Evolutionary conservation across 345 rosid genomes (phyloP).

Genomic region (Salix suchowensis): DNA sequence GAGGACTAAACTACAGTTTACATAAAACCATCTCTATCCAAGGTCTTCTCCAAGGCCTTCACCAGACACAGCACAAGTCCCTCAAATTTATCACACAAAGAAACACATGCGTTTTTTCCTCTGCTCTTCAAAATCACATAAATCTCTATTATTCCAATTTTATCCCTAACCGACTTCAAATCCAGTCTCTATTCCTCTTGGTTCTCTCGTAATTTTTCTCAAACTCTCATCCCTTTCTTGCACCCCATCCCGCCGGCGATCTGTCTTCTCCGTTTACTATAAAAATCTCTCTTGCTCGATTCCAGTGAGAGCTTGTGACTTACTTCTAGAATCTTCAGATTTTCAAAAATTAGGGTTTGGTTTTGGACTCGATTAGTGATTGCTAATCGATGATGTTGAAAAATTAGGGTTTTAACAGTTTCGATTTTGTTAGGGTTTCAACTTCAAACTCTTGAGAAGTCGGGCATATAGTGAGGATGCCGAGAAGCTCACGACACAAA

Average conservation of each 20-base stretch:
- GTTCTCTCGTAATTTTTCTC: conserved; percentile 19
- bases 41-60: not conserved
- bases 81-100: not conserved
- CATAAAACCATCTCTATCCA: not conserved
- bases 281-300: not conserved
- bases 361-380: not conserved
- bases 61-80: not conserved
- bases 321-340: not conserved
- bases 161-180: conserved; percentile 10
- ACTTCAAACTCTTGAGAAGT: conserved; percentile 6
- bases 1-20: not conserved
- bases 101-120: not conserved
- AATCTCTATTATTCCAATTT: conserved; percentile 17
- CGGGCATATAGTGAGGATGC: conserved; percentile 40
- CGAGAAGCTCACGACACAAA: conserved; percentile 90
- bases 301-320: not conserved
- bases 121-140: not conserved
- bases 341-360: not conserved
- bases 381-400: not conserved
- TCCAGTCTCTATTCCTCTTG: not conserved
- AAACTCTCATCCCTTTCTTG: conserved; percentile 11
- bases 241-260: conserved; percentile 21
- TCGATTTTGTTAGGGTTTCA: conserved; percentile 10
- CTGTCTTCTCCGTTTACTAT: not conserved
- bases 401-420: conserved; percentile 21